A percentile compares a stretch with the other conserved stretches of the same genome.
These are phyloP conservation scores for Tolypocladium endophyticum DNA, from an alignment of 2,329 filamentous ascomycete genomes.

Conservation along the genomic window DNA sequence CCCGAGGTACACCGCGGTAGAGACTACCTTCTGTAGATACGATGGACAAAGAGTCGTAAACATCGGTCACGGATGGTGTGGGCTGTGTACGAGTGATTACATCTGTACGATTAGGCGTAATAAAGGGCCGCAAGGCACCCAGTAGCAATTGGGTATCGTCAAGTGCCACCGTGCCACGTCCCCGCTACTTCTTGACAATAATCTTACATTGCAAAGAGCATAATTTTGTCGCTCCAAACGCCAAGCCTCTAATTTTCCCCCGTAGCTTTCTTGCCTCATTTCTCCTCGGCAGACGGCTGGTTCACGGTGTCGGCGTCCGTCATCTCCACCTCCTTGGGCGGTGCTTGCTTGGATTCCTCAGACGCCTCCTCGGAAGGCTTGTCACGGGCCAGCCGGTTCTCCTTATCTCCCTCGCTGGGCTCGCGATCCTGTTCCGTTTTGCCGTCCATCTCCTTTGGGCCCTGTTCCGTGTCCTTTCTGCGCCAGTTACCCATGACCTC, in stretches of 20 bases:
- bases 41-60: neutral
- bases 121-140: neutral
- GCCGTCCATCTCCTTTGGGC: conserved; percentile 10
- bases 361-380: conserved; percentile 3
- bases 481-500: conserved; percentile 24
- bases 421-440: conserved; percentile 17
- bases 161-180: neutral
- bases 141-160: neutral
- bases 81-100: neutral
- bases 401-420: conserved; percentile 33
- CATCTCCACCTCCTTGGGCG: conserved; percentile 22
- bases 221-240: neutral
- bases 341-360: conserved; percentile 3
- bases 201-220: neutral
- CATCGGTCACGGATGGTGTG: neutral
- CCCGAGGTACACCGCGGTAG: neutral
- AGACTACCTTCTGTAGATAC: neutral
- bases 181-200: neutral
- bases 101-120: neutral
- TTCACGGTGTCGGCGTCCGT: conserved; percentile 8
- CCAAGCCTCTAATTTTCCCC: neutral
- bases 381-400: conserved; percentile 25
- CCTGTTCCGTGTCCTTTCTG: conserved; percentile 16
- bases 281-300: conserved; percentile 4
- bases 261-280: conserved; percentile 2